A percentile compares a stretch with the other conserved stretches of the same genome.
phyloP scores from a whole-genome alignment of 2,329 filamentous ascomycete genomes.

The Rachicladosporium sp. region DNA sequence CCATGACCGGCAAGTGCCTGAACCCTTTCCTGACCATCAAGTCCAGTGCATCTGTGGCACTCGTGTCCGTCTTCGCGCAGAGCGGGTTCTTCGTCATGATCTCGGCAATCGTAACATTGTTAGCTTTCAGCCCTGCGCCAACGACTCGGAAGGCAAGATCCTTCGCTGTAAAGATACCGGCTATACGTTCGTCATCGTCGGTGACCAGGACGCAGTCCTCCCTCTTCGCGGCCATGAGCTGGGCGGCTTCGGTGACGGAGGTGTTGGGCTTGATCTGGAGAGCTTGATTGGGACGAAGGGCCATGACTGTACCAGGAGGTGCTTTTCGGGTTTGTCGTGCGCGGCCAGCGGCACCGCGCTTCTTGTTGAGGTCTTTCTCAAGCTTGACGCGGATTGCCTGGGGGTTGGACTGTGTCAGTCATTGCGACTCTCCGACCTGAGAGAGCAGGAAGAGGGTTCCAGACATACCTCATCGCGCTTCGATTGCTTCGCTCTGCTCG shows the following conservation, averaged over 20 bases:
- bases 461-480: slow-evolving; percentile 86
- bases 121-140: slow-evolving; percentile 76
- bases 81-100: slow-evolving; percentile 99
- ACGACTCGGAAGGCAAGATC: slow-evolving; percentile 96
- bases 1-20: slow-evolving; percentile 95
- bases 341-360: slow-evolving; percentile 69
- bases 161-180: slow-evolving; percentile 97
- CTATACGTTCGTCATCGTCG: slow-evolving; percentile 93
- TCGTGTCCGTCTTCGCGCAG: slow-evolving; percentile 93
- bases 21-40: slow-evolving; percentile 98
- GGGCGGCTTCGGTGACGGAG: slow-evolving; percentile 88
- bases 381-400: slow-evolving; percentile 95
- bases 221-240: slow-evolving; percentile 96
- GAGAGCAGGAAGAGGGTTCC: not conserved
- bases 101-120: slow-evolving; percentile 83
- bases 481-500: slow-evolving; percentile 88
- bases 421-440: not conserved
- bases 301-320: slow-evolving; percentile 88
- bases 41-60: slow-evolving; percentile 91
- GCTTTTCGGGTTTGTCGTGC: slow-evolving; percentile 83
- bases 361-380: slow-evolving; percentile 95
- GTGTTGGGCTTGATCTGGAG: slow-evolving; percentile 94
- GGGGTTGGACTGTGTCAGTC: slow-evolving; percentile 1
- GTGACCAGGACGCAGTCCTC: slow-evolving; percentile 97
- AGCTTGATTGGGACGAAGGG: slow-evolving; percentile 86